A percentile compares a stretch with the other conserved stretches of the same genome.
Conservation (phyloP, 768 basidiomycete genomes). For the Boletus eberwhitei region DNA sequence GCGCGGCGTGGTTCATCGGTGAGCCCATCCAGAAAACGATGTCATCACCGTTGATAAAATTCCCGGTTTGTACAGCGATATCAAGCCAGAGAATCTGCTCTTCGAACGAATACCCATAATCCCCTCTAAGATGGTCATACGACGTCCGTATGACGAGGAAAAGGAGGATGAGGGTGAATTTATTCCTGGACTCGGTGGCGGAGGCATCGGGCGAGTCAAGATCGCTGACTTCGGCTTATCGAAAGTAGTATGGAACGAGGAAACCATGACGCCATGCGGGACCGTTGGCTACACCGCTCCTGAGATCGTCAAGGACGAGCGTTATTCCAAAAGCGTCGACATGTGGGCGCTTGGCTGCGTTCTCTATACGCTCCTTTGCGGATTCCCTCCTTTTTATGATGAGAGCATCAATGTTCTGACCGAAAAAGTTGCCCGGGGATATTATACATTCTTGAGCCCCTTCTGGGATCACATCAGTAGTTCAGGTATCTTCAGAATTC, state of each 20-base stretch:
- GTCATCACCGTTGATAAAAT: neutral
- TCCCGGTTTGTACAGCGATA: conserved; percentile 51
- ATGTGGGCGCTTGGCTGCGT: conserved; percentile 99
- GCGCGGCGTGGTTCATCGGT: conserved; percentile 94
- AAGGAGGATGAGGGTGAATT: conserved; percentile 99
- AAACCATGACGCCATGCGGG: conserved; percentile 99
- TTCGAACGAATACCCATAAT: conserved; percentile 91
- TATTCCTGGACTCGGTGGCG: conserved; percentile 86
- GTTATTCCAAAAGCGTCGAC: conserved; percentile 94
- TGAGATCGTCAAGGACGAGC: conserved; percentile 98
- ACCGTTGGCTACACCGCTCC: conserved; percentile 99
- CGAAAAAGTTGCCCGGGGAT: conserved; percentile 95
- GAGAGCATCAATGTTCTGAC: conserved; percentile 98
- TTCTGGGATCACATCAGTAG: conserved; percentile 98
- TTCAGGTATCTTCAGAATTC: conserved; percentile 49
- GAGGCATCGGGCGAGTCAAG: conserved; percentile 96
- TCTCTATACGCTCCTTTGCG: conserved; percentile 96
- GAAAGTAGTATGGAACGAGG: conserved; percentile 98
- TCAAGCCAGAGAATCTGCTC: conserved; percentile 96
- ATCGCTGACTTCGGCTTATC: conserved; percentile 98
- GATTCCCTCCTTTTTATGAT: conserved; percentile 98
- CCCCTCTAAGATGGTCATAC: conserved; percentile 71
- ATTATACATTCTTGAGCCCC: conserved; percentile 97
- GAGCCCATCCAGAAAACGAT: conserved; percentile 5
- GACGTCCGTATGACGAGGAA: conserved; percentile 93